Conservation (phyloP, 2,329 filamentous ascomycete genomes). For the Echinosphaeria canescens region DNA sequence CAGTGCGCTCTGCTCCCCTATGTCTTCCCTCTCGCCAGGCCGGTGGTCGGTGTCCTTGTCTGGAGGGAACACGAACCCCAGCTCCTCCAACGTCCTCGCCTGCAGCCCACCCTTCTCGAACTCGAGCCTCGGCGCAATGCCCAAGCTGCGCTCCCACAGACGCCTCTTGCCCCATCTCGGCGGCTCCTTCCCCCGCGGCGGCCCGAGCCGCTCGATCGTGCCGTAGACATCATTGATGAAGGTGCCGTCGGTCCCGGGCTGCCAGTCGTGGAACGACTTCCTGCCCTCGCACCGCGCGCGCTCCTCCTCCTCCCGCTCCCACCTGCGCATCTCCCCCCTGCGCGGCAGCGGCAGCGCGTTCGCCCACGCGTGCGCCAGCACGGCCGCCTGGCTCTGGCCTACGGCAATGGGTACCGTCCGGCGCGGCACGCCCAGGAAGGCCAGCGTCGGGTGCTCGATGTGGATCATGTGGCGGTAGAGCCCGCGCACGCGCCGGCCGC, state of each 20-base stretch:
- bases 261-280: constrained; percentile 23
- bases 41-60: no score
- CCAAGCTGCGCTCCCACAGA: constrained; percentile 50
- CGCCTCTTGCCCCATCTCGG: constrained; percentile 50
- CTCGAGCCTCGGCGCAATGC: constrained; percentile 45
- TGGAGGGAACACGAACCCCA: constrained; percentile 41
- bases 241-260: constrained; percentile 35
- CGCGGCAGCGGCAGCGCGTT: constrained; percentile 45
- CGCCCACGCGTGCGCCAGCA: constrained; percentile 58
- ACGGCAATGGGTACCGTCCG: constrained; percentile 78
- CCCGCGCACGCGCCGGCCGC: constrained; percentile 49
- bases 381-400: constrained; percentile 57
- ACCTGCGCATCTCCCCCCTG: constrained; percentile 38
- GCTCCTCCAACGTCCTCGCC: constrained; percentile 44
- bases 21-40: constrained; percentile 3
- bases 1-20: constrained; percentile 3
- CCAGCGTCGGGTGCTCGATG: constrained; percentile 53
- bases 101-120: constrained; percentile 45
- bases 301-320: constrained; percentile 42
- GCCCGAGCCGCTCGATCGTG: constrained; percentile 29
- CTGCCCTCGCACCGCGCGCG: constrained; percentile 10
- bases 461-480: constrained; percentile 67
- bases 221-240: constrained; percentile 50
- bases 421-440: constrained; percentile 55
- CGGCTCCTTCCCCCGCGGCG: constrained; percentile 41